Base-by-base conservation (phyloP, 2,329 filamentous ascomycete species). In the Exophiala viscosa region DNA sequence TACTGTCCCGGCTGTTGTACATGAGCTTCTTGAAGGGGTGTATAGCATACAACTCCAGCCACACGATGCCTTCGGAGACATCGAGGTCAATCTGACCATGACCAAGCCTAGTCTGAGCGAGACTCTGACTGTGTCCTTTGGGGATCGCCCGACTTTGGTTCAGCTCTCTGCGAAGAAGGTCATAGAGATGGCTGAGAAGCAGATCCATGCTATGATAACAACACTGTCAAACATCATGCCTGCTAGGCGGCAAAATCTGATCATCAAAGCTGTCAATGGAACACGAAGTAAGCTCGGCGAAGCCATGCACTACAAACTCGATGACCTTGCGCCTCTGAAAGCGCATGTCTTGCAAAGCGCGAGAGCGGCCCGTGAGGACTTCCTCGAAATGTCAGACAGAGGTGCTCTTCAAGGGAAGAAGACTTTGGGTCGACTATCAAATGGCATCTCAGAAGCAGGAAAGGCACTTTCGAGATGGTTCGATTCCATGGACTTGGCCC, bases 1-100 rank as follows among this genome's bases (percentile, higher is more conserved):
- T 13, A 57, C 67, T 32, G 64, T 76, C 41, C 62, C 74, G 20
- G 72, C 75, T 51, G 69, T 76, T 52, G 65, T 76, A n/a, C 75
- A 74, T 34, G 72, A 71, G 40, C 69, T 80, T 7, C 76, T 80
- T 51, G 75, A 78, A 32, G 77, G 77, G 7, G 74, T 79, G 6
- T 81, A 81, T 57, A 72, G 75, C 11, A 66, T 82, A 34, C 72
- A 73, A 23, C 64, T 81, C 13, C 72, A 77, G 45, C 69, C 72
- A 39, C 72, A 75, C 52, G 73, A 80, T 60, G 71, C 76, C 8
- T 70, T 74, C 48, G 75, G 77, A 2, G 57, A 66, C 17, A 67
- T 81, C 56, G 74, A 78, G 52, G 69, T 81, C 34, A 75, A 70
- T 31, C 71, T 81, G 42, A 67, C 64, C 33, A 68, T 69, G 43